Evolutionary conservation across 2,329 filamentous ascomycete species (phyloP), one percentile per base, ranked within the genome.

Genomic region (Fonsecaea multimorphosa): DNA sequence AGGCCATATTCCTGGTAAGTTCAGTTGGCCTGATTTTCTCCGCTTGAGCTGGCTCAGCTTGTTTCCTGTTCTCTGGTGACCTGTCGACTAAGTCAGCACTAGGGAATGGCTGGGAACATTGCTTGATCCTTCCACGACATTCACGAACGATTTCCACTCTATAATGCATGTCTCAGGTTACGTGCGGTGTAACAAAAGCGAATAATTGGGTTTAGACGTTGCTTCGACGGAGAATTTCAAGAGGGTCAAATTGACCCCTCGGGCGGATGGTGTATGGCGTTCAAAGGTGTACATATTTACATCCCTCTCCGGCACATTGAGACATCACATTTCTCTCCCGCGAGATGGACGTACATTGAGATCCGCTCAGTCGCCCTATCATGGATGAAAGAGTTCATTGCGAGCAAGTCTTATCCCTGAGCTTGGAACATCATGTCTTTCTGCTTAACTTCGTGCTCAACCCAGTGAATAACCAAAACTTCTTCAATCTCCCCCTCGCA

Each of bases 1-100:
- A 99, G 76, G 95, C 94, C 2, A 85, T 99, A 38, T 95, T 98
- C 75, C 90, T 98, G 81, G 95, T 95, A 9, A 91, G 71, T 68
- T 52, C 22, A 40, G 11, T 29, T 11, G 22, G 16, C 36, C 12
- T 22, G 44, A 24, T 31, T 22, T 53, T 8, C 40, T 29, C 54
- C 4, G n/a, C 29, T 16, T 52, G 38, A 55, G 27, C 16, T 31
- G 24, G 22, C 16, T 53, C 29, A 34, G 31, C 27, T 54, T 32
- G 12, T 27, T 32, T 5, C 11, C 14, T n/a, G 19, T 14, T 3
- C 14, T 12, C 52, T 14, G 11, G 24, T 11, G 52, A 54, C 1
- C 27, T n/a, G 6, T 31, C 58, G 38, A 67, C 58, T 64, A 38
- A 16, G 56, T 29, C 14, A 31, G 19, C 22, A 19, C 6, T 31